These are phyloP conservation scores for Erythrobasidium yunnanense DNA, from an alignment of 768 basidiomycete species.

Conservation along the genomic window DNA sequence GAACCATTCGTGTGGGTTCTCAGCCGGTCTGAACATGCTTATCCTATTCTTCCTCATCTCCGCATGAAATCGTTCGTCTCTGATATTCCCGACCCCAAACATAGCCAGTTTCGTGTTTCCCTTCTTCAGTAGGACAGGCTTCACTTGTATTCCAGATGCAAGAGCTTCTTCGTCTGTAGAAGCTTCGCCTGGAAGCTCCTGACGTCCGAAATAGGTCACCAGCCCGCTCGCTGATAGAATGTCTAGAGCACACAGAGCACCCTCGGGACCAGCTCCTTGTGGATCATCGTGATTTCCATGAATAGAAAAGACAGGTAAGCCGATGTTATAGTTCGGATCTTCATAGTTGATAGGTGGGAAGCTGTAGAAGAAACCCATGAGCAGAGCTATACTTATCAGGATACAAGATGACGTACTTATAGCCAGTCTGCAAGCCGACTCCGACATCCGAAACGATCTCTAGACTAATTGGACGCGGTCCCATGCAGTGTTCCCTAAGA, in stretches of 20 bases:
- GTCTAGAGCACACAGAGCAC: constrained; percentile 89
- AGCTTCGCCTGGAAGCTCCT: constrained; percentile 59
- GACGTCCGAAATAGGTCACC: constrained; percentile 94
- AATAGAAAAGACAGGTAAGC: constrained; percentile 95
- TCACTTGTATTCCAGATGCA: constrained; percentile 66
- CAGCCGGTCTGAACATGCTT: constrained; percentile 81
- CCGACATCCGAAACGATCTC: constrained; percentile 86
- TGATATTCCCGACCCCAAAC: constrained; percentile 93
- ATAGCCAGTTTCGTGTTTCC: constrained; percentile 76
- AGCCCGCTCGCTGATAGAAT: constrained; percentile 86
- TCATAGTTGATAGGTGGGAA: constrained; percentile 97
- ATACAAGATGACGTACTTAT: constrained; percentile 50
- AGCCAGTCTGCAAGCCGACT: constrained; percentile 75
- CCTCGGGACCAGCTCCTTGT: constrained; percentile 86
- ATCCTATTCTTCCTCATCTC: constrained; percentile 88
- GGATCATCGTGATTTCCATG: constrained; percentile 99
- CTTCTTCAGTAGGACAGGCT: constrained; percentile 66
- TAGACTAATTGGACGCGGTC: constrained; percentile 76
- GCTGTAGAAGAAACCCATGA: constrained; percentile 44
- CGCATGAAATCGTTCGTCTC: constrained; percentile 91
- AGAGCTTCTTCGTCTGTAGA: constrained; percentile 55
- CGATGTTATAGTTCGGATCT: constrained; percentile 86
- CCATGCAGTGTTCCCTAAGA: constrained; percentile 77
- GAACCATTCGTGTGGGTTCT: constrained; percentile 84
- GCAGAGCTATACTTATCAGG: background rate